Conservation (phyloP, 2,329 filamentous ascomycete genomes). For the Colletotrichum salicis region DNA sequence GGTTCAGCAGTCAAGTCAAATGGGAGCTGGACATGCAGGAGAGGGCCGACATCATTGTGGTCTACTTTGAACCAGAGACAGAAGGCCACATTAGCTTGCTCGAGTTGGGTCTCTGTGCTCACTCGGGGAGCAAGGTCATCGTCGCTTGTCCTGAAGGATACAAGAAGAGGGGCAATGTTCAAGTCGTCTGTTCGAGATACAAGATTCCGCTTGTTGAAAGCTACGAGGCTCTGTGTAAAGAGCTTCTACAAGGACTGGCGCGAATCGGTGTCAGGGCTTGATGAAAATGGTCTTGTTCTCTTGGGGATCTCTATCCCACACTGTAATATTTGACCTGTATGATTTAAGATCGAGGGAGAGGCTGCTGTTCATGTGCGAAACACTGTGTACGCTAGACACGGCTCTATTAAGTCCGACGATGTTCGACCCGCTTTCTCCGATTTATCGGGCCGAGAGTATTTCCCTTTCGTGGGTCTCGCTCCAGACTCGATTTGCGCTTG, state of each 20-base stretch:
- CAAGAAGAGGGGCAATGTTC: slow-evolving; percentile 69
- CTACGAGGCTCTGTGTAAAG: slow-evolving; percentile 52
- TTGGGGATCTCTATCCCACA: background rate
- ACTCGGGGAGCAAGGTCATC: slow-evolving; percentile 53
- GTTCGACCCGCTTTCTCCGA: background rate
- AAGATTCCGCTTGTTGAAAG: slow-evolving; percentile 55
- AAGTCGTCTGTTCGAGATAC: slow-evolving; percentile 63
- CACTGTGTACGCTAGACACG: background rate
- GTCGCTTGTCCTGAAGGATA: slow-evolving; percentile 65
- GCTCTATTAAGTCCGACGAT: too few species aligned
- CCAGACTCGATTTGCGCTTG: background rate
- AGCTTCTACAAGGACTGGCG: slow-evolving; percentile 46
- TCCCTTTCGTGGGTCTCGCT: background rate
- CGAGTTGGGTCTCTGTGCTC: slow-evolving; percentile 67
- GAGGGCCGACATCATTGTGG: slow-evolving; percentile 61
- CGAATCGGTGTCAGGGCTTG: background rate
- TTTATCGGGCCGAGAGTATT: slow-evolving; percentile 3
- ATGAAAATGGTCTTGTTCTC: background rate
- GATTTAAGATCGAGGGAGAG: background rate
- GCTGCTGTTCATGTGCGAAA: background rate
- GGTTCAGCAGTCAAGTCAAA: slow-evolving; percentile 63
- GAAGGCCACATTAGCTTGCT: slow-evolving; percentile 68
- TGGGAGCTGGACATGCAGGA: slow-evolving; percentile 72
- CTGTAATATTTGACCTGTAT: slow-evolving; percentile 35
- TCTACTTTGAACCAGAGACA: slow-evolving; percentile 65